Evolutionary conservation across 768 basidiomycete species (phyloP).

Genomic region (Leccinellum luteum): DNA sequence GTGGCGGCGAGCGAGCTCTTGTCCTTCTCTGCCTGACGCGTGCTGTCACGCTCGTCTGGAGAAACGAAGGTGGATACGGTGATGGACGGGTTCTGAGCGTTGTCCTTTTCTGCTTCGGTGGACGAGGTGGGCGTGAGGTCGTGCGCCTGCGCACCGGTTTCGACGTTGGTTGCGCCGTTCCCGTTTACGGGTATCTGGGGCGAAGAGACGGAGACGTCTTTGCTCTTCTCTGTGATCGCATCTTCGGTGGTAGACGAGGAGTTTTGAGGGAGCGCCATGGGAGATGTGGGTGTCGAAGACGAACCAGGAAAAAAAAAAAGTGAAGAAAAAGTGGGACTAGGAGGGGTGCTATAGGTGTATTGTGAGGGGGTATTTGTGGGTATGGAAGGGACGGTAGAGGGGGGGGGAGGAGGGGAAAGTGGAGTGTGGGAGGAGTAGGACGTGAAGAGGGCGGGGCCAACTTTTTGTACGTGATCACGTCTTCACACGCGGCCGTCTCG

Average conservation of each 20-base stretch:
- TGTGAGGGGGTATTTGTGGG: conserved; percentile 27
- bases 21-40: conserved; percentile 37
- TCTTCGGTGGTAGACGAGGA: conserved; percentile 17
- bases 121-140: conserved; percentile 30
- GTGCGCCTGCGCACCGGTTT: conserved; percentile 27
- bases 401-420: conserved; percentile 7
- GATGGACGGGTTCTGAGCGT: conserved; percentile 32
- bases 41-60: conserved; percentile 33
- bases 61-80: conserved; percentile 34
- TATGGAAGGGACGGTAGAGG: conserved; percentile 17
- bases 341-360: too few relatives aligned
- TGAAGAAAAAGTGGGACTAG: not conserved
- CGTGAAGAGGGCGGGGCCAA: conserved; percentile 17
- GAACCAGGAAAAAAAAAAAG: conserved; percentile 1
- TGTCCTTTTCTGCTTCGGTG: conserved; percentile 38
- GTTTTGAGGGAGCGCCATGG: conserved; percentile 26
- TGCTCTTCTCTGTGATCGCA: conserved; percentile 22
- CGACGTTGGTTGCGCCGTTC: conserved; percentile 20
- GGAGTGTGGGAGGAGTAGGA: conserved; percentile 19
- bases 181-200: conserved; percentile 26
- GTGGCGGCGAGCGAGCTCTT: conserved; percentile 46
- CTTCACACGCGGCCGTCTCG: conserved; percentile 27
- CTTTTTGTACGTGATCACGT: conserved; percentile 31
- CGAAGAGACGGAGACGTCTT: conserved; percentile 9
- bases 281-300: not conserved